Base-by-base conservation (phyloP, 768 basidiomycete genomes). In the Auriscalpium microsporum region DNA sequence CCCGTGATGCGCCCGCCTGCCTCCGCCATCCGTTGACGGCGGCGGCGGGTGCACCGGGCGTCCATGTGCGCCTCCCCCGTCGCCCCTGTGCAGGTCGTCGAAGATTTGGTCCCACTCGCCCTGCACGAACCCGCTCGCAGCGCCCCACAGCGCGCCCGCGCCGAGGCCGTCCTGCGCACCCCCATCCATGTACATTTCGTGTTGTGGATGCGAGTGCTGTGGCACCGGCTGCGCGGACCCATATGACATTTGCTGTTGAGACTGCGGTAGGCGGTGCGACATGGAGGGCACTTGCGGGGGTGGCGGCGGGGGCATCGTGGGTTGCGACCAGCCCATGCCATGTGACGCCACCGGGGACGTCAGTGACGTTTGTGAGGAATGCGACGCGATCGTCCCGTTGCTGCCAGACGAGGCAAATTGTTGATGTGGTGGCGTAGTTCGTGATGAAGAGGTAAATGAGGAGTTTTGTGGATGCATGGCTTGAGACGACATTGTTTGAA, bases 121-220 rank as follows among this genome's bases (percentile, higher is more conserved):
- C 57, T 83, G 83, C 52, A 78, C 83, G 63, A 87, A 83, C 9
- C 81, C 81, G 48, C 80, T 74, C 36, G 80, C 76, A 9, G 85
- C 76, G 33, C 85, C 84, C 84, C 84, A 87, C 71, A 85, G 80
- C 19, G 71, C 33, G 10, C 55, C 23, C 40, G 52, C 54, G 23
- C 17, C 23, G 4, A 14, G 7, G 7, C 33, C 35, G 14, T 56
- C 51, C 36, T 38, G 40, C 34, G 16, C 48, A 28, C 53, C 52
- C 47, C n/a, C 48, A 33, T 50, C 52, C 38, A n/a, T 49, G 45
- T 21, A 10, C 21, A 52, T 52, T 52, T 55, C 44, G 50, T 51
- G 34, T 19, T 51, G 46, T 21, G 28, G 48, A 38, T 48, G 47
- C 52, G 11, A 52, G n/a, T 53, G 58, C 45, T 59, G 58, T n/a